Conservation (phyloP, 169 alveolate species). For the Condylostoma magnum region DNA sequence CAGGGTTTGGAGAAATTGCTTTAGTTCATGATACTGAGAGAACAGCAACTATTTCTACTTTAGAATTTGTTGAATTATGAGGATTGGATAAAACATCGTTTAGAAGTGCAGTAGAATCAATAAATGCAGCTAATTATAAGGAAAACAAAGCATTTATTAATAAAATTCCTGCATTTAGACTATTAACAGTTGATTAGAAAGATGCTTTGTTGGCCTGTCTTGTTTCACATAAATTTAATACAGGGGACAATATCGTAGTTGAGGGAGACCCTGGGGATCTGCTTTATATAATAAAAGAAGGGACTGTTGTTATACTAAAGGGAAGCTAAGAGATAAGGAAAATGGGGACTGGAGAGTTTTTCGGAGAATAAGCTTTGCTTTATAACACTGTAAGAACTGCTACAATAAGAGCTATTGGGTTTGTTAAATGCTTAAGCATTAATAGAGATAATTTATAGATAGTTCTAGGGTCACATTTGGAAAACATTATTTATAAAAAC, state of each 20-base stretch:
- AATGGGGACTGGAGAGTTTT: constrained; percentile 84
- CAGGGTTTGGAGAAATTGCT: constrained; percentile 93
- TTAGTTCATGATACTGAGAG: constrained; percentile 90
- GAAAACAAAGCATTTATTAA: constrained; percentile 89
- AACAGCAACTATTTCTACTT: constrained; percentile 91
- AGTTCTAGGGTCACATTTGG: constrained; percentile 35
- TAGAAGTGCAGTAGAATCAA: constrained; percentile 42
- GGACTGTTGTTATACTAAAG: constrained; percentile 60
- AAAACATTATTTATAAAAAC: constrained; percentile 7
- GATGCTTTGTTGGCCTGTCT: constrained; percentile 45
- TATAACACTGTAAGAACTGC: constrained; percentile 93
- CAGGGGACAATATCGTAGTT: constrained; percentile 82
- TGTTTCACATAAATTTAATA: constrained; percentile 75
- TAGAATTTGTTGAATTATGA: constrained; percentile 87
- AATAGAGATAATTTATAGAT: constrained; percentile 43
- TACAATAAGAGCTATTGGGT: constrained; percentile 81
- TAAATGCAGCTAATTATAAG: constrained; percentile 63
- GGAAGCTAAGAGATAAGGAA: not conserved
- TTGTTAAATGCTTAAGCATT: constrained; percentile 39
- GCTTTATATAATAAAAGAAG: constrained; percentile 87
- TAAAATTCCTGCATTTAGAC: constrained; percentile 85
- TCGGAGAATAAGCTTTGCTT: constrained; percentile 93
- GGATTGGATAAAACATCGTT: constrained; percentile 90
- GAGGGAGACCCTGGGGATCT: constrained; percentile 92
- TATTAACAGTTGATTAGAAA: constrained; percentile 87